Percentiles rank a stretch among this genome's conserved stretches.
Conservation (phyloP, 257 asterid species). For the Lycium ferocissimum region DNA sequence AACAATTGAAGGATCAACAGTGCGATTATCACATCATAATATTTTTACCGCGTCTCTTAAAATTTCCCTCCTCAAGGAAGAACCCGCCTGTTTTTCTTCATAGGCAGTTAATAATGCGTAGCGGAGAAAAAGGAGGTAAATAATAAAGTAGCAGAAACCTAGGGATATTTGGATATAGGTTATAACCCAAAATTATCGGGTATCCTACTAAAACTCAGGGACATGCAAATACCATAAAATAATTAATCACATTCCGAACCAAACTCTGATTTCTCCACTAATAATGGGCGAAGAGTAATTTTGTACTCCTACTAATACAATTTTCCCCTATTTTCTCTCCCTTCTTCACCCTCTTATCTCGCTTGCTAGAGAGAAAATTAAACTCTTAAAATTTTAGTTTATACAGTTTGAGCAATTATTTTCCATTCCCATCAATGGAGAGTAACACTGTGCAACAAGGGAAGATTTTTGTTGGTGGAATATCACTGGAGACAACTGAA, state of each 20-base stretch:
- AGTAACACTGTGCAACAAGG: background rate
- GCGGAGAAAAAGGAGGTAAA: background rate
- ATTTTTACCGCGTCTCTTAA: too few relatives aligned
- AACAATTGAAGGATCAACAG: too few relatives aligned
- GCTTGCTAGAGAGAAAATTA: background rate
- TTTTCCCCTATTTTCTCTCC: background rate
- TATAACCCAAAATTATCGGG: background rate
- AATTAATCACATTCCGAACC: background rate
- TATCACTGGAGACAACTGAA: conserved; percentile 25
- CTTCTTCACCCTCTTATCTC: too few relatives aligned
- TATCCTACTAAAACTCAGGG: background rate
- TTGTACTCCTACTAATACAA: background rate
- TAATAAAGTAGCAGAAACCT: background rate
- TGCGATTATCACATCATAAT: too few relatives aligned
- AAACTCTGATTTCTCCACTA: background rate
- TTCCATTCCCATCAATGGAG: conserved; percentile 23
- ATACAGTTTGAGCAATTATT: background rate
- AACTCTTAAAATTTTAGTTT: conserved; percentile 2
- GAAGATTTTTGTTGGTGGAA: conserved; percentile 35
- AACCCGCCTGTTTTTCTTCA: too few relatives aligned
- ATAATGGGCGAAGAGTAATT: background rate
- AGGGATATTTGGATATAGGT: background rate
- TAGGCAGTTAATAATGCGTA: background rate
- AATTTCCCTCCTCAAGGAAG: too few relatives aligned
- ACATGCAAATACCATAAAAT: background rate